A percentile compares a stretch with the other conserved stretches of the same genome.
Evolutionary conservation across 2,329 filamentous ascomycete genomes (phyloP).

Genomic region (Botrytis aclada): DNA sequence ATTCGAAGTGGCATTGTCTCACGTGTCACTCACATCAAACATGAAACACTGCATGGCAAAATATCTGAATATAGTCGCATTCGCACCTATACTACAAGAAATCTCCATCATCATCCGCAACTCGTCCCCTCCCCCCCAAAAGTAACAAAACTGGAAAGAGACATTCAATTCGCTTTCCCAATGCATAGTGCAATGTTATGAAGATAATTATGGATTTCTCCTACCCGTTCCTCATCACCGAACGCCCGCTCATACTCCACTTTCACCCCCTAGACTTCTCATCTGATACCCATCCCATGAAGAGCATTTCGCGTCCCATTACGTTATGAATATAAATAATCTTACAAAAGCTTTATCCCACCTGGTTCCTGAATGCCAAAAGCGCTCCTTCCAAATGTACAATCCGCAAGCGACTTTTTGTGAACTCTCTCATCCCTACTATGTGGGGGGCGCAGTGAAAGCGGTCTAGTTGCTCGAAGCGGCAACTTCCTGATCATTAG

Average conservation of each 20-base stretch:
- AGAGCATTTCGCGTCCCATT: background rate
- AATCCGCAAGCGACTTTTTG: background rate
- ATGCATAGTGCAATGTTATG: background rate
- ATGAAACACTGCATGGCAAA: background rate
- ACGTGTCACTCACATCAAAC: background rate
- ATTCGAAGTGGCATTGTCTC: background rate
- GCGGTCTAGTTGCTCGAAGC: background rate
- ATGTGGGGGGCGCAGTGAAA: background rate
- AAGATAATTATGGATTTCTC: background rate
- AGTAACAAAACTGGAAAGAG: background rate
- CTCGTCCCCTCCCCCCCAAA: too few relatives aligned
- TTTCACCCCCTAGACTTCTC: background rate
- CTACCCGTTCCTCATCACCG: background rate
- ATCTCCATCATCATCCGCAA: background rate
- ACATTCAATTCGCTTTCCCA: background rate
- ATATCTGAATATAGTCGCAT: background rate
- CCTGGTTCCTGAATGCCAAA: background rate
- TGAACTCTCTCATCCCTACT: background rate
- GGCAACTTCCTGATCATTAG: background rate
- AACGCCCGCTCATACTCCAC: conserved; percentile 1
- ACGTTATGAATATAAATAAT: conserved; percentile 12
- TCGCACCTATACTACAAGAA: background rate
- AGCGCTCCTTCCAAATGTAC: conserved; percentile 5
- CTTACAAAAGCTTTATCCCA: conserved; percentile 13
- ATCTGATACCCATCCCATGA: conserved; percentile 10